Percentiles rank a stretch among this genome's conserved stretches.
phyloP scores from a whole-genome alignment of 1,139 yeast genomes.

The Geotrichum fermentans region DNA sequence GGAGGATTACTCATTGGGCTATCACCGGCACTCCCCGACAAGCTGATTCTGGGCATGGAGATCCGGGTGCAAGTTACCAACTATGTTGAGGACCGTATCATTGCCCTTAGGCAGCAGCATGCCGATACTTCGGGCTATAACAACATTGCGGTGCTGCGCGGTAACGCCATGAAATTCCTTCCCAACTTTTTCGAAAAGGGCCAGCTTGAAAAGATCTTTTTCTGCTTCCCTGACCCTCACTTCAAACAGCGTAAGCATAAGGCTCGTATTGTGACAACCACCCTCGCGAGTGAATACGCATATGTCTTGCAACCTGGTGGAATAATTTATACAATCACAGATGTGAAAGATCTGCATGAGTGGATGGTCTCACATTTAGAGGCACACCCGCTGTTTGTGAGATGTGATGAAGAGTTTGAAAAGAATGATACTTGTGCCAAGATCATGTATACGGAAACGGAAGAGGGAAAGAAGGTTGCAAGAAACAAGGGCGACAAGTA shows the following conservation, averaged over 20 bases:
- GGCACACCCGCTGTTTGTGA: constrained; percentile 83
- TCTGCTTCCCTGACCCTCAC: constrained; percentile 99
- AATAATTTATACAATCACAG: constrained; percentile 87
- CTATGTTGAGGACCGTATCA: constrained; percentile 90
- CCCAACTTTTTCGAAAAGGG: constrained; percentile 86
- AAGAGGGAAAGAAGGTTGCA: constrained; percentile 94
- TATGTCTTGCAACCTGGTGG: constrained; percentile 86
- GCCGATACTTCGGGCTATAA: constrained; percentile 46
- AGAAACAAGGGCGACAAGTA: constrained; percentile 84
- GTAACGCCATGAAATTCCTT: constrained; percentile 94
- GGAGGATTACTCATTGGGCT: constrained; percentile 86
- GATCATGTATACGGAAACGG: constrained; percentile 86
- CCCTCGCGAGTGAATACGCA: constrained; percentile 87
- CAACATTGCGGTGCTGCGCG: constrained; percentile 85
- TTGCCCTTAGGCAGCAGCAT: constrained; percentile 70
- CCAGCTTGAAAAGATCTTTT: constrained; percentile 78
- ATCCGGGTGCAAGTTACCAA: constrained; percentile 96
- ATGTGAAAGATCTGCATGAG: constrained; percentile 83
- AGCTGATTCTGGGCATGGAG: constrained; percentile 86
- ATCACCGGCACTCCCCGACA: constrained; percentile 70
- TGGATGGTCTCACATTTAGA: constrained; percentile 96
- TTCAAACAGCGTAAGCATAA: constrained; percentile 95
- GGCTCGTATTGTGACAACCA: constrained; percentile 89
- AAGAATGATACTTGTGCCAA: constrained; percentile 70
- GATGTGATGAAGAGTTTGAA: constrained; percentile 79